Evolutionary conservation across 768 basidiomycete species (phyloP).

Genomic region (Mrakia gelida): DNA sequence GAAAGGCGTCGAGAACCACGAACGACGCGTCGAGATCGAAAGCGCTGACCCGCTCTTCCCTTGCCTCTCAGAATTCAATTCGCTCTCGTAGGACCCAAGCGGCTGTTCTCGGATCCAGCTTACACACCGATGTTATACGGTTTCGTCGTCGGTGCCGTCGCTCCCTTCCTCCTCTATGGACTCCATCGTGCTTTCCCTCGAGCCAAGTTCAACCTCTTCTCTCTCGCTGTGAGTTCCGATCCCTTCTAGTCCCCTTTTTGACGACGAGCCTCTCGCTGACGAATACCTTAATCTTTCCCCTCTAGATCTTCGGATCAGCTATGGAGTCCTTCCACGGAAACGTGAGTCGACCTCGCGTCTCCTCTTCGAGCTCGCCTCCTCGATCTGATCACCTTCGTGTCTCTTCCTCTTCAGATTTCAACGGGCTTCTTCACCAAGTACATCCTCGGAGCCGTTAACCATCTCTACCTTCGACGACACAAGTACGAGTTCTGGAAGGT

Average conservation of each 20-base stretch:
- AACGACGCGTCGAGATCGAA: too few species aligned
- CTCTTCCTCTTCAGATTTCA: neutral
- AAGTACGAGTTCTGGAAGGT: conserved; percentile 21
- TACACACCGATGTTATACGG: conserved; percentile 1
- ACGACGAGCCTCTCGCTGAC: too few species aligned
- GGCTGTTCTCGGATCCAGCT: neutral
- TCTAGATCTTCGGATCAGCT: neutral
- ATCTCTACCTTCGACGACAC: neutral
- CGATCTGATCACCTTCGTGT: neutral
- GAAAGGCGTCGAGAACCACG: too few species aligned
- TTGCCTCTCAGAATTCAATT: conserved; percentile 4
- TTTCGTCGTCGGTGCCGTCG: conserved; percentile 11
- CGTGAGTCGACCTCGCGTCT: neutral
- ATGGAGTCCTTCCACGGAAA: neutral
- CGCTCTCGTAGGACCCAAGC: conserved; percentile 16
- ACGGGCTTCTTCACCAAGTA: neutral
- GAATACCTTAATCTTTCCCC: too few species aligned
- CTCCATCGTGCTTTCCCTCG: neutral
- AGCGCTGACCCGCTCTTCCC: neutral
- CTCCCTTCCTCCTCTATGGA: neutral
- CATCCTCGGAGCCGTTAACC: conserved; percentile 20
- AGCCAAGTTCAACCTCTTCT: neutral
- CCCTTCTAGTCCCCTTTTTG: too few species aligned
- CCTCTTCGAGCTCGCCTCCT: neutral
- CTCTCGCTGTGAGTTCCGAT: neutral